A percentile compares a stretch with the other conserved stretches of the same genome.
phyloP scores from a whole-genome alignment of 805 yeast genomes.

The Suhomyces vadensis region DNA sequence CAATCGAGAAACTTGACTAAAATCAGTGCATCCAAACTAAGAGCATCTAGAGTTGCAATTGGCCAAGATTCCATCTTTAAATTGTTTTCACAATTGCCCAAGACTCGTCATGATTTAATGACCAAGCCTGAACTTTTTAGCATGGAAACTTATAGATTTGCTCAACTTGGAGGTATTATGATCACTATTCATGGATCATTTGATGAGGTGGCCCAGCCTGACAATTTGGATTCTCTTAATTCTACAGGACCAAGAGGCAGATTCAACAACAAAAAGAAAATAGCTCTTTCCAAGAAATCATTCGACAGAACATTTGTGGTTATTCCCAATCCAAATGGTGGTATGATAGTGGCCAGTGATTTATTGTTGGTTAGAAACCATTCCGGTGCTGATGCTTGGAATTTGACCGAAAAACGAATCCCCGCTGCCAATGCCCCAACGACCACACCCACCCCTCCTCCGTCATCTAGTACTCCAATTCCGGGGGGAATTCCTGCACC shows the following conservation, averaged over 20 bases:
- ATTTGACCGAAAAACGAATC: constrained; percentile 15
- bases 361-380: constrained; percentile 65
- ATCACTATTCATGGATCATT: constrained; percentile 83
- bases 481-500: constrained; percentile 17
- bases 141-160: constrained; percentile 73
- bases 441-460: constrained; percentile 16
- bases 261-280: constrained; percentile 25
- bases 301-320: constrained; percentile 88
- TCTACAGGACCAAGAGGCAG: constrained; percentile 15
- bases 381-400: constrained; percentile 61
- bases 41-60: constrained; percentile 57
- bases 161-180: constrained; percentile 74
- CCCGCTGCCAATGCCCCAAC: constrained; percentile 7
- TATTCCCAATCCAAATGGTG: constrained; percentile 65
- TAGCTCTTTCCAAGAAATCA: constrained; percentile 58
- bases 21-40: constrained; percentile 54
- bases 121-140: constrained; percentile 66
- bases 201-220: constrained; percentile 65
- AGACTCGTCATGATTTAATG: constrained; percentile 68
- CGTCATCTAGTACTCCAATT: constrained; percentile 14
- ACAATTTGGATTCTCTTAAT: constrained; percentile 25
- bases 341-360: constrained; percentile 86
- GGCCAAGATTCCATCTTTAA: constrained; percentile 71
- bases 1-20: constrained; percentile 75
- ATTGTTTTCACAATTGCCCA: constrained; percentile 70